Evolutionary conservation across 352 stramenopile species (phyloP).

Genomic region (Vaucheria bursata): DNA sequence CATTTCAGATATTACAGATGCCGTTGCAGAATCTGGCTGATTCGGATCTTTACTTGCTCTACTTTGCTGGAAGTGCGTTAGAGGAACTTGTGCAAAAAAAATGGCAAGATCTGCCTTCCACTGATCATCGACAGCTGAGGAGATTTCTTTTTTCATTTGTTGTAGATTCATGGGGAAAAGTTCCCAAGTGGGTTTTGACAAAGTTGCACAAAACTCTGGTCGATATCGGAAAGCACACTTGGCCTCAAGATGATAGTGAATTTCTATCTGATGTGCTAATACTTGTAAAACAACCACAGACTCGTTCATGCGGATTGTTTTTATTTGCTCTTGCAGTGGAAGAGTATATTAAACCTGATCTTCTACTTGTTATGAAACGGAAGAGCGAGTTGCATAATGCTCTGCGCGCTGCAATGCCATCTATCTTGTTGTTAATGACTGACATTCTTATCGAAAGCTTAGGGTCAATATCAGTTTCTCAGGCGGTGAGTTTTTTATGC

Average conservation of each 20-base stretch:
- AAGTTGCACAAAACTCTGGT: slow-evolving; percentile 38
- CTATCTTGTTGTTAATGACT: slow-evolving; percentile 20
- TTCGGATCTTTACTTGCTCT: not conserved
- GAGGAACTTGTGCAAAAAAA: not conserved
- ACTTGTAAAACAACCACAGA: slow-evolving; percentile 13
- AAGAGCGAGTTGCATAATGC: slow-evolving; percentile 18
- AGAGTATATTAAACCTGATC: slow-evolving; percentile 23
- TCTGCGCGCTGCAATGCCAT: slow-evolving; percentile 20
- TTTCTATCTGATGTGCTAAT: slow-evolving; percentile 20
- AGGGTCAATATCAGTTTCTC: too few relatives aligned
- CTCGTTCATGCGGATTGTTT: slow-evolving; percentile 10
- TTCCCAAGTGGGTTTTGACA: slow-evolving; percentile 20
- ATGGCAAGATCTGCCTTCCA: not conserved
- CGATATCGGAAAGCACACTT: slow-evolving; percentile 30
- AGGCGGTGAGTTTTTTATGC: too few relatives aligned
- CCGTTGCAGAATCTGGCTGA: not conserved
- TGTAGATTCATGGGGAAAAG: not conserved
- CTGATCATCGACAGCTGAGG: not conserved
- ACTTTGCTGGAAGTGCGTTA: not conserved
- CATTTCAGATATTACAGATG: not conserved
- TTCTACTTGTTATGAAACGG: slow-evolving; percentile 14
- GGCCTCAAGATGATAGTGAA: slow-evolving; percentile 18
- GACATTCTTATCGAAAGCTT: not conserved
- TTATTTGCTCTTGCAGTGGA: slow-evolving; percentile 14
- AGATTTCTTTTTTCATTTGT: not conserved